Evolutionary conservation across 208 protist species (phyloP).

Genomic region (Acanthamoeba healyi): DNA sequence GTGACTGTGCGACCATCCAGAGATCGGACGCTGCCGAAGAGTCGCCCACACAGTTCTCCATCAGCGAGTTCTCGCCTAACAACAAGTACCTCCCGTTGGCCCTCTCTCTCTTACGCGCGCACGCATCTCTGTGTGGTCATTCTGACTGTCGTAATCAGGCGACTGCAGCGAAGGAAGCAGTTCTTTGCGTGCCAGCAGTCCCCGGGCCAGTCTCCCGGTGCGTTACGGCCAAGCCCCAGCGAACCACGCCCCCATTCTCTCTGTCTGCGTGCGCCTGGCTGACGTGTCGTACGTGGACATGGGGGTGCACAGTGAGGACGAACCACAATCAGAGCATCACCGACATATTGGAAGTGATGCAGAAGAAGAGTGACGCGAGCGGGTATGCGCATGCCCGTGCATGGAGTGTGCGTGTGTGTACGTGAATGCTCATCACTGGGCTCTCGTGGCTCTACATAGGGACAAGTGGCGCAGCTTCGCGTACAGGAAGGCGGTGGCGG

Average conservation of each 20-base stretch:
- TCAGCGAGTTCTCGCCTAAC: neutral
- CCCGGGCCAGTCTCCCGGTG: slow-evolving; percentile 8
- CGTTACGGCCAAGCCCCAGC: too few species aligned
- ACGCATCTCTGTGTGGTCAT: too few species aligned
- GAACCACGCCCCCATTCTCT: too few species aligned
- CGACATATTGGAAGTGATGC: slow-evolving; percentile 70
- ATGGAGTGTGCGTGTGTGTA: neutral
- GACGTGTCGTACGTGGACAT: neutral
- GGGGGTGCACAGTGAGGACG: neutral
- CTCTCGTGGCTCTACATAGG: neutral
- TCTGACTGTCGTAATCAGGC: neutral
- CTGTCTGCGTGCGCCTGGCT: too few species aligned
- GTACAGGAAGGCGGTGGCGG: slow-evolving; percentile 52
- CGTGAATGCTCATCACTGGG: neutral
- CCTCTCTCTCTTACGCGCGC: too few species aligned
- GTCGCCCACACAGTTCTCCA: slow-evolving; percentile 15
- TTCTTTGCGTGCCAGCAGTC: slow-evolving; percentile 74
- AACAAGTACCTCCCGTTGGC: neutral
- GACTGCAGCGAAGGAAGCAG: slow-evolving; percentile 10
- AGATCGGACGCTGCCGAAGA: neutral
- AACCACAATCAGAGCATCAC: slow-evolving; percentile 66
- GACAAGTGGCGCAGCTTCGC: slow-evolving; percentile 71
- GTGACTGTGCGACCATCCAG: neutral
- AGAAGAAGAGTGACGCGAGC: slow-evolving; percentile 43
- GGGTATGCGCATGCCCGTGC: neutral